These are phyloP conservation scores for Glarea lozoyensis DNA, from an alignment of 495 filamentous ascomycete species.

Conservation along the genomic window DNA sequence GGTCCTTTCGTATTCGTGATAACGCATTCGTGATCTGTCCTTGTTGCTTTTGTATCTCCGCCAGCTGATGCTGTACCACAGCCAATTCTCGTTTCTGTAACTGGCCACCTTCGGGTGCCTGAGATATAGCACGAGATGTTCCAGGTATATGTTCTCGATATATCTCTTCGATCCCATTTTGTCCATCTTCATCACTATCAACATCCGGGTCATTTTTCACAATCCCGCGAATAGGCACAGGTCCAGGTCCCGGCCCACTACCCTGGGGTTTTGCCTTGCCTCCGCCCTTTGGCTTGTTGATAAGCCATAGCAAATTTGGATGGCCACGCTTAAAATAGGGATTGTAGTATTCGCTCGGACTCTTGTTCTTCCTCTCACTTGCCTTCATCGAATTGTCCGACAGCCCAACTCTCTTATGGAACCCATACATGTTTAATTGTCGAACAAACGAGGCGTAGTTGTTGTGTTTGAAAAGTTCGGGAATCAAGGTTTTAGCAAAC, in stretches of 20 bases:
- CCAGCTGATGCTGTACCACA: conserved; percentile 68
- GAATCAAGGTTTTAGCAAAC: conserved; percentile 94
- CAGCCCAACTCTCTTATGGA: conserved; percentile 95
- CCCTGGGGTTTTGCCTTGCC: conserved; percentile 36
- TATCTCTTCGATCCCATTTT: conserved; percentile 32
- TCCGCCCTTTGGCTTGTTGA: conserved; percentile 86
- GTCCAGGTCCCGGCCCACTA: no score
- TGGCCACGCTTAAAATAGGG: conserved; percentile 91
- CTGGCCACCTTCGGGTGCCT: conserved; percentile 30
- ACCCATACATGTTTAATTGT: conserved; percentile 98
- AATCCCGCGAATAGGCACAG: no score
- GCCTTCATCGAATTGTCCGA: conserved; percentile 97
- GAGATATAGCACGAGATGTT: conserved; percentile 17
- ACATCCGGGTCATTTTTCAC: conserved; percentile 61
- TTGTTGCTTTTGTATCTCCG: conserved; percentile 76
- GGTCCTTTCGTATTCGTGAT: conserved; percentile 67
- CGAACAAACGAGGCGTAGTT: conserved; percentile 99
- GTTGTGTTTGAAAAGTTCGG: conserved; percentile 97
- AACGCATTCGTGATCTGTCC: conserved; percentile 73
- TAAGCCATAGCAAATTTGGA: conserved; percentile 92
- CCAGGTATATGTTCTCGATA: conserved; percentile 16
- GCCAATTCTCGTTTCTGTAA: conserved; percentile 73
- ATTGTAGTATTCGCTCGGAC: conserved; percentile 95
- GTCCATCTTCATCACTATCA: conserved; percentile 61
- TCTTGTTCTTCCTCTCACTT: conserved; percentile 93